Base-by-base conservation (phyloP, 176 grass and related monocot species). In the Tillandsia leiboldiana region DNA sequence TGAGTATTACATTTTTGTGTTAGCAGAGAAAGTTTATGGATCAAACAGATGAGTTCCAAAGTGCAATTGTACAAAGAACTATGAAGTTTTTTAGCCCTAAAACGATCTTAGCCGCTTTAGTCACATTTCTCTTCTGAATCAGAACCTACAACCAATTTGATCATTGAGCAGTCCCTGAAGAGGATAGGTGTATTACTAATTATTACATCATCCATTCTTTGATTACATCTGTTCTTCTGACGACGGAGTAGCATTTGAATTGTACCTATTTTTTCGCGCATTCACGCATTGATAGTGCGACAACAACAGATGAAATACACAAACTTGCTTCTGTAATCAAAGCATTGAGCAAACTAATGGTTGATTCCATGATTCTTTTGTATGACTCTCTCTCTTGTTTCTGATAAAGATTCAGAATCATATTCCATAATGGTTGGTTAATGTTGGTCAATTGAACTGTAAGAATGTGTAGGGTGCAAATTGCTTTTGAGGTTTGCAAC, bases 51-150 rank as follows among this genome's bases (percentile, higher is more conserved):
- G 15, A 77, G 3, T 62, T 85, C 69, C 81, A 76, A 64, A 78
- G 58, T 20, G 66, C 79, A 2, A 70, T 89, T 63, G 63, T 61
- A 53, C 65, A 79, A 58, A 74, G 77, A 53, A 72, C 71, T 49
- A 42, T 59, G 23, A 87, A 75, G 26, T 84, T 79, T 72, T 66
- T 66, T 73, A 79, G 63, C 26, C 82, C 83, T 10, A 79, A 83
- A 74, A 87, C 69, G 42, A 81, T 97, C 50, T 83, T 97, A 14
- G 79, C 81, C 82, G 82, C 93, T 12, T 72, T 97, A 9, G 73
- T 92, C 49, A 77, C 86, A 2, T 69, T 96, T 79, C 85, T 96
- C 62, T 85, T 96, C 11, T 91, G 85, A 91, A 42, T 51, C 20
- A 73, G 51, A 10, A 68, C 51, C 56, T 51, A 50, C 47, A 20